These are phyloP conservation scores for Colletotrichum trifolii DNA, from an alignment of 2,329 filamentous ascomycete species.

Conservation along the genomic window DNA sequence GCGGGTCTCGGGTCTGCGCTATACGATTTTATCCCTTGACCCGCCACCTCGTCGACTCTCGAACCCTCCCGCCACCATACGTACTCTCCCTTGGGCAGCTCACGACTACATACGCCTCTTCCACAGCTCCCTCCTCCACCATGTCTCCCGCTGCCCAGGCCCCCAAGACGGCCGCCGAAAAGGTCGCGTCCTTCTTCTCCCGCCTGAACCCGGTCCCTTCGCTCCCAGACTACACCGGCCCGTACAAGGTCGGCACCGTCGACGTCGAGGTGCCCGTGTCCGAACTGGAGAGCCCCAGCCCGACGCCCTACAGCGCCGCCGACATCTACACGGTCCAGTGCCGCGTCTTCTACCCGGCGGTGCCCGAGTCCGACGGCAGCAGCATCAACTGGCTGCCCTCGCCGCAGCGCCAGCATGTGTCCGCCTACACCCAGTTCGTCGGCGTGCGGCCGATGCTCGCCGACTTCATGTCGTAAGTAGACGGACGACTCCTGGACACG, in stretches of 20 bases:
- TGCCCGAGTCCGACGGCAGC: slow-evolving; percentile 62
- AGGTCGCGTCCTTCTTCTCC: slow-evolving; percentile 61
- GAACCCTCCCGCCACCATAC: background rate
- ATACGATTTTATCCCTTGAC: slow-evolving; percentile 5
- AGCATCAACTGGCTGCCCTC: slow-evolving; percentile 80
- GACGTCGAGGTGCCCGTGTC: slow-evolving; percentile 82
- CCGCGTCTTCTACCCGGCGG: slow-evolving; percentile 83
- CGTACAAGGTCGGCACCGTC: slow-evolving; percentile 81
- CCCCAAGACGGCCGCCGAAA: slow-evolving; percentile 42
- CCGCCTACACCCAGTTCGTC: slow-evolving; percentile 81
- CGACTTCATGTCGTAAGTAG: slow-evolving; percentile 68
- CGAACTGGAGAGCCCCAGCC: slow-evolving; percentile 65
- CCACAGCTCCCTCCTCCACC: background rate
- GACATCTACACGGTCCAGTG: slow-evolving; percentile 80
- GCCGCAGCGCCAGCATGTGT: slow-evolving; percentile 79
- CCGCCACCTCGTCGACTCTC: background rate
- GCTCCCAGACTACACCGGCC: slow-evolving; percentile 81
- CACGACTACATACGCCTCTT: background rate
- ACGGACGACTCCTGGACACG: background rate
- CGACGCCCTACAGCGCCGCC: slow-evolving; percentile 62
- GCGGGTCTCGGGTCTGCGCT: slow-evolving; percentile 22
- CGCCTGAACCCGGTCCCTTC: slow-evolving; percentile 74
- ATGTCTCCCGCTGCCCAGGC: slow-evolving; percentile 31
- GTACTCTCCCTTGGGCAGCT: background rate
- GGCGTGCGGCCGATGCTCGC: slow-evolving; percentile 71